Evolutionary conservation across 1,284 basidiomycete species (phyloP).

Genomic region (Singerocomus rubriflavus): DNA sequence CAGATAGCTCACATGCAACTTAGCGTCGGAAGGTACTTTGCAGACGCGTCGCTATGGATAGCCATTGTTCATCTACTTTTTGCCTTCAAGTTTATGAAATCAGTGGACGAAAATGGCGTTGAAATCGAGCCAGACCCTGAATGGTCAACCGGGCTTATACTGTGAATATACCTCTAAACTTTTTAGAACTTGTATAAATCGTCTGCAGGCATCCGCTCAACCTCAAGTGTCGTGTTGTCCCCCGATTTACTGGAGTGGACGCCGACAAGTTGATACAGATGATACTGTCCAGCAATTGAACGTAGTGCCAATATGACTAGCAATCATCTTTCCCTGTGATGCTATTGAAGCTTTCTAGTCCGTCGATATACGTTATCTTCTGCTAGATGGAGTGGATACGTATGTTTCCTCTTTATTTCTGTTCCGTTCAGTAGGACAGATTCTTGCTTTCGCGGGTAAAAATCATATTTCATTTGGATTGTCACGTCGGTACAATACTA

Average conservation of each 20-base stretch:
- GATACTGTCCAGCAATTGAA: slow-evolving; percentile 9
- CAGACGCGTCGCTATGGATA: slow-evolving; percentile 33
- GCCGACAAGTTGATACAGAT: slow-evolving; percentile 16
- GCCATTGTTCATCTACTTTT: slow-evolving; percentile 32
- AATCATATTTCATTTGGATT: too few species aligned
- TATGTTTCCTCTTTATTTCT: neutral
- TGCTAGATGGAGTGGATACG: neutral
- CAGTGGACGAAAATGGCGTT: slow-evolving; percentile 24
- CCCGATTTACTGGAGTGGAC: slow-evolving; percentile 19
- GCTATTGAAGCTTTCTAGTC: neutral
- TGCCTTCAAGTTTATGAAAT: slow-evolving; percentile 32
- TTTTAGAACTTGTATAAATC: slow-evolving; percentile 1
- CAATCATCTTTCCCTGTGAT: neutral
- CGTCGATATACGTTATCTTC: neutral
- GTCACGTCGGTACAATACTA: too few species aligned
- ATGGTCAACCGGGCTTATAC: slow-evolving; percentile 30
- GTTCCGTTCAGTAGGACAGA: too few species aligned
- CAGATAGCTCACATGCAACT: slow-evolving; percentile 2
- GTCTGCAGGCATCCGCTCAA: slow-evolving; percentile 27
- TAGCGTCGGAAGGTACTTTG: slow-evolving; percentile 30
- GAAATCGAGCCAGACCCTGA: slow-evolving; percentile 28
- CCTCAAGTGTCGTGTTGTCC: slow-evolving; percentile 29
- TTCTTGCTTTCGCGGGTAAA: too few species aligned
- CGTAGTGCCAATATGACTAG: neutral
- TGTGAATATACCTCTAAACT: slow-evolving; percentile 20